phyloP scores from a whole-genome alignment of 2,329 filamentous ascomycete species.

The Neoascochyta sp. region DNA sequence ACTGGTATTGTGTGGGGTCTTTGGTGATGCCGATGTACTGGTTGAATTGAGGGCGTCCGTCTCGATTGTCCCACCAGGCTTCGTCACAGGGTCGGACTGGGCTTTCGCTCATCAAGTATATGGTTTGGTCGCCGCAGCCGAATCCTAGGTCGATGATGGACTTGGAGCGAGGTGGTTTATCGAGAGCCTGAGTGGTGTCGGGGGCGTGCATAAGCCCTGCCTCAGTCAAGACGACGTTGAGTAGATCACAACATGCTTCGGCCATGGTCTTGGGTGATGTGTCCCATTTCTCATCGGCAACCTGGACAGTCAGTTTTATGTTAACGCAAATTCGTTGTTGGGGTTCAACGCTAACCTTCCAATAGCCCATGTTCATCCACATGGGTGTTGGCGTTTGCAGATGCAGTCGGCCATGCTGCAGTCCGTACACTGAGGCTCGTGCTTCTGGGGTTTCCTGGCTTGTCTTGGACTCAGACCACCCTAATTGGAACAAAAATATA shows the following conservation, averaged over 20 bases:
- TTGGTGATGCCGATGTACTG: constrained; percentile 54
- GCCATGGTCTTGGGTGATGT: constrained; percentile 18
- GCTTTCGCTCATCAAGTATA: constrained; percentile 39
- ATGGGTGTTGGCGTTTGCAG: constrained; percentile 48
- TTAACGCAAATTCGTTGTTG: too few species aligned
- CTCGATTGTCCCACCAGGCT: constrained; percentile 14
- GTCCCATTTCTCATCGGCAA: not conserved
- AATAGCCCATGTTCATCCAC: constrained; percentile 64
- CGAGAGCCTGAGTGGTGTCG: not conserved
- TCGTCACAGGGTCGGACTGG: constrained; percentile 12
- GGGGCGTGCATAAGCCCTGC: constrained; percentile 38
- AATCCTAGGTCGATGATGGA: constrained; percentile 54
- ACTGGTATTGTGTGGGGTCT: constrained; percentile 45
- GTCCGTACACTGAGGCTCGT: constrained; percentile 50
- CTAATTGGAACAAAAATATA: too few species aligned
- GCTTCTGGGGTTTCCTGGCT: too few species aligned
- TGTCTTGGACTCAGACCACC: too few species aligned
- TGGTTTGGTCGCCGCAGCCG: constrained; percentile 58
- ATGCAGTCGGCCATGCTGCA: constrained; percentile 57
- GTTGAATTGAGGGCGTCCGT: constrained; percentile 8
- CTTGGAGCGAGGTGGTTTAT: constrained; percentile 3
- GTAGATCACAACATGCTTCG: constrained; percentile 51
- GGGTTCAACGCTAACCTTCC: constrained; percentile 41
- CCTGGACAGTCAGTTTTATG: not conserved
- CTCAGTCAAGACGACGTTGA: constrained; percentile 46